These are phyloP conservation scores for Termitomyces sp. DNA, from an alignment of 768 basidiomycete species.

Conservation along the genomic window DNA sequence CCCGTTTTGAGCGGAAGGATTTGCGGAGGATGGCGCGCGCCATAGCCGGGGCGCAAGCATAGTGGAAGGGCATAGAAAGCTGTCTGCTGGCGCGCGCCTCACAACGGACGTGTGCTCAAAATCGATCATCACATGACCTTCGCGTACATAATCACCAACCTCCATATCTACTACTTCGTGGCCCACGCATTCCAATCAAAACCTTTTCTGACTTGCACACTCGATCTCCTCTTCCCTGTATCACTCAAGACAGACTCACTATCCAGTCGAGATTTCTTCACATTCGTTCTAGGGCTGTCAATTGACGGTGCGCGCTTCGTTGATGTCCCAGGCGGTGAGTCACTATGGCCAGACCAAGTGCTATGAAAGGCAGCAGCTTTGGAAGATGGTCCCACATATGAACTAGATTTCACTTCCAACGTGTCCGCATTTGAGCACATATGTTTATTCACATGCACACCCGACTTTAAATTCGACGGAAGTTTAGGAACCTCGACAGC, in stretches of 20 bases:
- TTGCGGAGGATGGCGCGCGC: conserved; percentile 12
- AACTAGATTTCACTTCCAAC: background rate
- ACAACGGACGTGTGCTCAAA: background rate
- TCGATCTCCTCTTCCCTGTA: background rate
- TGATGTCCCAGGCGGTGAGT: background rate
- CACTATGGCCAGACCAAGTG: conserved; percentile 2
- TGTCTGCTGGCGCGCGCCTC: background rate
- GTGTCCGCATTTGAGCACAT: background rate
- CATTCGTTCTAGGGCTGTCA: background rate
- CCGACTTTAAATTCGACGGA: conserved; percentile 8
- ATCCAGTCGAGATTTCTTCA: conserved; percentile 4
- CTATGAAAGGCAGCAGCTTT: background rate
- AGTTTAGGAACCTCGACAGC: conserved; percentile 23
- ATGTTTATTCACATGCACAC: background rate
- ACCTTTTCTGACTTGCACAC: background rate
- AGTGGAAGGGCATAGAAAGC: conserved; percentile 5
- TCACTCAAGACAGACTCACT: background rate
- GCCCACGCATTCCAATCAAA: conserved; percentile 23
- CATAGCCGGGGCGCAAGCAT: conserved; percentile 10
- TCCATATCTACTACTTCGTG: background rate
- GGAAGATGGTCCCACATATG: background rate
- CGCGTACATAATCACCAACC: background rate
- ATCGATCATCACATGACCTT: conserved; percentile 12
- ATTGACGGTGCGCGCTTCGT: background rate
- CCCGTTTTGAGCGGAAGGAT: conserved; percentile 5